Base-by-base conservation (phyloP, 2,329 filamentous ascomycete genomes). In the Aspergillus eucalypticola region DNA sequence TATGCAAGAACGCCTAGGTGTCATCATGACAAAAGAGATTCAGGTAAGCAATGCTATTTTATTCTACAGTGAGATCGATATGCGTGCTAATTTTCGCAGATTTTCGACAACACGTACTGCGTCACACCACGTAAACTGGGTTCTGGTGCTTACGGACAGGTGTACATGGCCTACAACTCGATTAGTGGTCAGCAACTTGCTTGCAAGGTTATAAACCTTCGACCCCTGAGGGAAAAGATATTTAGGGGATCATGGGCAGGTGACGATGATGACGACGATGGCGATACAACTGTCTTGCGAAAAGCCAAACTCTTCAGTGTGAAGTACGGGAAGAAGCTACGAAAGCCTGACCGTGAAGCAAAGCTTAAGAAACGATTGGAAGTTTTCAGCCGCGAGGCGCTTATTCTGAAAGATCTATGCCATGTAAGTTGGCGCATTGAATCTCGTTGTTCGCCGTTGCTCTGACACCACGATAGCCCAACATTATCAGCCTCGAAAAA, bases 401-500 rank as follows among this genome's bases (percentile, higher is more conserved):
- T 71, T 11, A 79, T 87, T 5, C 74, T 87, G 42, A 76, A 81
- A 58, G 74, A 79, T 17, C 72, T 88, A 4, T 79, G 75, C 35
- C 85, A 88, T 76, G 82, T 83, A 52, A 61, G 63, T 6, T 19
- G 27, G 13, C 27, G 11, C 13, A 4, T 13, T 8, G 13, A 52
- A 32, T 19, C 15, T n/a, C n/a, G 13, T 52, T 53, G 29, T 13
- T 25, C 7, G 17, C 8, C 13, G 6, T 8, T 59, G 21, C 32
- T 15, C 54, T 61, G 35, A 64, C 42, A 63, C 39, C 39, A 13
- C 19, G 6, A 15, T 44, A 84, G 81, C 86, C 86, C 2, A 88
- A 88, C 64, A 85, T 88, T 55, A 80, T 88, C 61, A 68, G 73
- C 3, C 69, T 88, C 2, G 80, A 88, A 62, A 84, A 83, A 63